A percentile compares a stretch with the other conserved stretches of the same genome.
These are phyloP conservation scores for Boeremia exigua DNA, from an alignment of 2,329 filamentous ascomycete species.

Conservation along the genomic window DNA sequence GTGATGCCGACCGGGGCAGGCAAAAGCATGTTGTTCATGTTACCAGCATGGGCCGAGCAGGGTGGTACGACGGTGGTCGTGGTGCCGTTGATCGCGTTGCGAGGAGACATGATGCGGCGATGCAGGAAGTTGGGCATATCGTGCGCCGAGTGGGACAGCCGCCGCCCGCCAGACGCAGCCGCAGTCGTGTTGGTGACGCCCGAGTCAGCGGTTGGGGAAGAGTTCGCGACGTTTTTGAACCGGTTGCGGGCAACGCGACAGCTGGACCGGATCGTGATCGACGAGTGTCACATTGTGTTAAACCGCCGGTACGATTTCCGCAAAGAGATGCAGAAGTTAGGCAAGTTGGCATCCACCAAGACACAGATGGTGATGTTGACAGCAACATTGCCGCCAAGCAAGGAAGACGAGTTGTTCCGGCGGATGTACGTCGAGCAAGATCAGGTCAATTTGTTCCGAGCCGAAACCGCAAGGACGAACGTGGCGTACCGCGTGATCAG, in stretches of 20 bases:
- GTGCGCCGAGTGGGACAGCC: slow-evolving; percentile 26
- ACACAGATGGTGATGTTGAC: slow-evolving; percentile 33
- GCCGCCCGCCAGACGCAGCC: slow-evolving; percentile 17
- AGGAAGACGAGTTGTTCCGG: slow-evolving; percentile 3
- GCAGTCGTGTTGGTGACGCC: slow-evolving; percentile 33
- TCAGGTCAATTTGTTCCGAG: neutral
- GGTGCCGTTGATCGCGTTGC: neutral
- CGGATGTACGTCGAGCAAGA: neutral
- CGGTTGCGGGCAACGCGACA: slow-evolving; percentile 16
- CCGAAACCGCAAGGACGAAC: neutral
- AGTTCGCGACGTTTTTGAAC: slow-evolving; percentile 30
- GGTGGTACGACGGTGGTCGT: neutral
- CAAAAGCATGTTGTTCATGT: neutral
- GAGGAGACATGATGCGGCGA: neutral
- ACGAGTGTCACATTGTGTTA: slow-evolving; percentile 30
- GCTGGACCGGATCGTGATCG: slow-evolving; percentile 28
- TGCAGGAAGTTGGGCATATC: slow-evolving; percentile 11
- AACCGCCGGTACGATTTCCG: slow-evolving; percentile 18
- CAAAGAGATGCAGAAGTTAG: slow-evolving; percentile 21
- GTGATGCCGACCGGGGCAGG: neutral
- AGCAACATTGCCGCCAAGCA: slow-evolving; percentile 25
- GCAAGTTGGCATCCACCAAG: slow-evolving; percentile 19
- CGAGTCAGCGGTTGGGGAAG: slow-evolving; percentile 27
- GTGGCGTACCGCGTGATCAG: neutral
- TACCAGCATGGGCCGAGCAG: neutral